Percentiles rank a stretch among this genome's conserved stretches.
These are phyloP conservation scores for Aplosporella prunicola DNA, from an alignment of 2,329 filamentous ascomycete species.

Conservation along the genomic window DNA sequence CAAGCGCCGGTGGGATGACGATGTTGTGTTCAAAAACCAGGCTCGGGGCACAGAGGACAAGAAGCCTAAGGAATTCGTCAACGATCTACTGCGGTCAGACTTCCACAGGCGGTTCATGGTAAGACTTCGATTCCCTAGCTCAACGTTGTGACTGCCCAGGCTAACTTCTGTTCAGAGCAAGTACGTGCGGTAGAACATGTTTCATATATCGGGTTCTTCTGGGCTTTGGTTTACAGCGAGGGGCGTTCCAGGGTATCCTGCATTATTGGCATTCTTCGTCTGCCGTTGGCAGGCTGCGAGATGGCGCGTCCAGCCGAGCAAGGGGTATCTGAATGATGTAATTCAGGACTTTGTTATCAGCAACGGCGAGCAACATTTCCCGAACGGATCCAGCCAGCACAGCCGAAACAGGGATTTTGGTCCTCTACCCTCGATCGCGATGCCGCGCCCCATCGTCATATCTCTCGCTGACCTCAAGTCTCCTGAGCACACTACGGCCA, in stretches of 20 bases:
- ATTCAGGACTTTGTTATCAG: conserved; percentile 8
- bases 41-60: conserved; percentile 89
- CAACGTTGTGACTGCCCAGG: background rate
- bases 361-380: too few relatives aligned
- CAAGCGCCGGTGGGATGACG: conserved; percentile 90
- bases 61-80: conserved; percentile 92
- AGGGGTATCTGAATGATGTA: conserved; percentile 9
- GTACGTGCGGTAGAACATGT: conserved; percentile 26
- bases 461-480: too few relatives aligned
- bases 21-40: conserved; percentile 99
- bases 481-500: too few relatives aligned
- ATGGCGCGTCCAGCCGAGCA: conserved; percentile 5
- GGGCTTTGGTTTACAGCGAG: too few relatives aligned
- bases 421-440: too few relatives aligned
- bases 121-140: conserved; percentile 17
- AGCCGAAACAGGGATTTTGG: too few relatives aligned
- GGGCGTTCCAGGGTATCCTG: conserved; percentile 9
- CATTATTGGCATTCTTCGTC: conserved; percentile 19
- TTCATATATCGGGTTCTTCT: background rate
- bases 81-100: conserved; percentile 86
- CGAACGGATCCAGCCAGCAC: too few relatives aligned
- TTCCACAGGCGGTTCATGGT: conserved; percentile 98
- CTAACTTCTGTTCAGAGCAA: conserved; percentile 19
- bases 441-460: too few relatives aligned
- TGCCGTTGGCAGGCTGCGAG: conserved; percentile 12